Evolutionary conservation across 441 rosid species (phyloP), one percentile per base, ranked within the genome.

Genomic region (Isatis lusitanica): DNA sequence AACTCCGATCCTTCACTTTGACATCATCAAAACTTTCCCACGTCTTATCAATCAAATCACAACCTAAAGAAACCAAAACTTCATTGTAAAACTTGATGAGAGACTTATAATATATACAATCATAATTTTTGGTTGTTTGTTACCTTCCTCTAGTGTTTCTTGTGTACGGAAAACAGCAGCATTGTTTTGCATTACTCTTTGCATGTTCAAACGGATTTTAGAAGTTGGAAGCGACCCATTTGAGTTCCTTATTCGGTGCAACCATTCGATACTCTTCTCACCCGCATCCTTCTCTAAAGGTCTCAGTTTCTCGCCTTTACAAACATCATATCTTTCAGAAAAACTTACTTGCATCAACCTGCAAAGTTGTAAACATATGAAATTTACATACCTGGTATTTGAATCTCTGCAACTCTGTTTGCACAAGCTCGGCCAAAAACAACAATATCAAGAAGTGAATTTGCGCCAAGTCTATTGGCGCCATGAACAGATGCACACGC

Each of bases 401-500:
- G 82, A 79, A 90, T 86, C 85, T 92, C 94, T 48, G 97, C 94
- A 67, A 94, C 97, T 80, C 96, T 81, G 71, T 94, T 94, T 64
- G 98, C 97, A 88, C 96, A 92, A 81, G 97, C 98, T 77, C 98
- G 80, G 7, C 98, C 98, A 74, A 94, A 94, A 63, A 94, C 97
- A 76, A 94, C 98, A 81, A 92, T 92, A 76, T 94, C 98, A 66
- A 94, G 98, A 77, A 94, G 97, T 80, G 97, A 92, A 80, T 94
- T 94, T 77, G 98, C 97, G 21, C 98, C 97, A 75, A 94, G 93
- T 21, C 98, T 86, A 72, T 94, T 94, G 30, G 98, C 97, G 40
- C 98, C 98, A 76, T 94, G 97, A 72, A 94, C 97, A 24, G 97
- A 94, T 73, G 98, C 97, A 85, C 95, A 94, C 4, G 97, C 97